phyloP scores from a whole-genome alignment of 371 early-diverging fungal species.

The Mortierella sp. region DNA sequence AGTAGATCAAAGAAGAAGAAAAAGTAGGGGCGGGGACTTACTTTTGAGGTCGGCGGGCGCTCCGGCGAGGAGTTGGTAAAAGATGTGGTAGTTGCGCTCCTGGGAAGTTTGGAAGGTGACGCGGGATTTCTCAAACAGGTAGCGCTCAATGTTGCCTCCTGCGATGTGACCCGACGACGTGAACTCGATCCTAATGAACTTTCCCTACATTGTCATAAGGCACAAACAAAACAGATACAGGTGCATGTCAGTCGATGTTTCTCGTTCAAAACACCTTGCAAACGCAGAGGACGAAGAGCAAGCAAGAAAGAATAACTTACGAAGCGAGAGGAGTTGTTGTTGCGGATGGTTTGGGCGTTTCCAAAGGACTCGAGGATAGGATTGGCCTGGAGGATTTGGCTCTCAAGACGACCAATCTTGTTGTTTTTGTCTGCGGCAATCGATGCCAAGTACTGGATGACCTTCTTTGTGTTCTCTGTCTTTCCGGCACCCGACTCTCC shows the following conservation, averaged over 20 bases:
- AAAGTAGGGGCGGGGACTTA: slow-evolving; percentile 26
- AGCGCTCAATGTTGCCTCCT: slow-evolving; percentile 98
- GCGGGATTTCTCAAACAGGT: slow-evolving; percentile 98
- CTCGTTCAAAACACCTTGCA: background rate
- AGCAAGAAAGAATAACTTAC: slow-evolving; percentile 68
- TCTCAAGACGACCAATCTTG: slow-evolving; percentile 79
- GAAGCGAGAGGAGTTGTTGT: slow-evolving; percentile 99
- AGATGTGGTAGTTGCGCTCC: slow-evolving; percentile 99
- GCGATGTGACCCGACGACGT: slow-evolving; percentile 89
- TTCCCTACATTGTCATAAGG: slow-evolving; percentile 78
- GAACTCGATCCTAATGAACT: slow-evolving; percentile 99
- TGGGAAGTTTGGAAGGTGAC: slow-evolving; percentile 92
- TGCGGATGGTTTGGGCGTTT: slow-evolving; percentile 99
- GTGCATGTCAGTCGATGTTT: background rate
- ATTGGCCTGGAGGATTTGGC: slow-evolving; percentile 97
- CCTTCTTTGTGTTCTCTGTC: slow-evolving; percentile 99
- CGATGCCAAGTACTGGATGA: slow-evolving; percentile 98
- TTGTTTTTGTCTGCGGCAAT: slow-evolving; percentile 76
- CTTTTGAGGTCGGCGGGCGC: slow-evolving; percentile 76
- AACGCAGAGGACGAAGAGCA: background rate
- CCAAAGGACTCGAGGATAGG: slow-evolving; percentile 99
- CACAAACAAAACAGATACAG: background rate
- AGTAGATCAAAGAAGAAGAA: background rate
- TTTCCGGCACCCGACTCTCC: slow-evolving; percentile 99
- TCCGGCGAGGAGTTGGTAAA: slow-evolving; percentile 97